Percentiles rank a stretch among this genome's conserved stretches.
Evolutionary conservation across 2,329 filamentous ascomycete genomes (phyloP).

Genomic region (Lecanoromycetidae sp.): DNA sequence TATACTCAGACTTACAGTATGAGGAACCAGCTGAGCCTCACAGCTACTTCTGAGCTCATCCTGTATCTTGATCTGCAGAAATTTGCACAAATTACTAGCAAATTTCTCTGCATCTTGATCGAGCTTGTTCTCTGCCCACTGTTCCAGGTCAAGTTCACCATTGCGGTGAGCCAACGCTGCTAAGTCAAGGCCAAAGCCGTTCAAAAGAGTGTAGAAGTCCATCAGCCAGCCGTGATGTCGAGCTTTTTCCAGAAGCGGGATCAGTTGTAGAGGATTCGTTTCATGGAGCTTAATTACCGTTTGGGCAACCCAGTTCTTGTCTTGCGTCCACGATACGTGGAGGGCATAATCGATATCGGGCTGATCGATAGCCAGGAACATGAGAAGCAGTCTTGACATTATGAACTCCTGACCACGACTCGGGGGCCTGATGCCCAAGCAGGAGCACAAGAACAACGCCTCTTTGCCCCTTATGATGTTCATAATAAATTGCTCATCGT

Average conservation of each 20-base stretch:
- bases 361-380: conserved; percentile 68
- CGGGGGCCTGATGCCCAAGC: conserved; percentile 38
- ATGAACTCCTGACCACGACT: conserved; percentile 37
- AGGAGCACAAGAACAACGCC: conserved; percentile 39
- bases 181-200: conserved; percentile 77
- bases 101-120: conserved; percentile 54
- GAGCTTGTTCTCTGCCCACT: conserved; percentile 64
- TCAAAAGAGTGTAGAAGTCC: conserved; percentile 63
- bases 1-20: conserved; percentile 65
- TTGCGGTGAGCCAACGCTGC: conserved; percentile 74
- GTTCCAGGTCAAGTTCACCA: conserved; percentile 63
- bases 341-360: conserved; percentile 77
- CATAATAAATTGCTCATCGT: conserved; percentile 33
- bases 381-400: conserved; percentile 51
- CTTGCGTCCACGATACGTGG: conserved; percentile 81
- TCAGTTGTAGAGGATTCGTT: conserved; percentile 53
- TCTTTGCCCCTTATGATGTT: conserved; percentile 45
- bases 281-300: conserved; percentile 69
- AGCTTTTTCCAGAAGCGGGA: conserved; percentile 65
- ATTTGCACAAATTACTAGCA: conserved; percentile 60
- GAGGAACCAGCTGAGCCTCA: conserved; percentile 49
- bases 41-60: conserved; percentile 67
- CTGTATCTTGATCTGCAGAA: conserved; percentile 71
- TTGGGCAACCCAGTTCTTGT: conserved; percentile 73
- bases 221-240: conserved; percentile 74